These are phyloP conservation scores for Peronospora tabacina DNA, from an alignment of 352 stramenopile genomes.

Conservation along the genomic window DNA sequence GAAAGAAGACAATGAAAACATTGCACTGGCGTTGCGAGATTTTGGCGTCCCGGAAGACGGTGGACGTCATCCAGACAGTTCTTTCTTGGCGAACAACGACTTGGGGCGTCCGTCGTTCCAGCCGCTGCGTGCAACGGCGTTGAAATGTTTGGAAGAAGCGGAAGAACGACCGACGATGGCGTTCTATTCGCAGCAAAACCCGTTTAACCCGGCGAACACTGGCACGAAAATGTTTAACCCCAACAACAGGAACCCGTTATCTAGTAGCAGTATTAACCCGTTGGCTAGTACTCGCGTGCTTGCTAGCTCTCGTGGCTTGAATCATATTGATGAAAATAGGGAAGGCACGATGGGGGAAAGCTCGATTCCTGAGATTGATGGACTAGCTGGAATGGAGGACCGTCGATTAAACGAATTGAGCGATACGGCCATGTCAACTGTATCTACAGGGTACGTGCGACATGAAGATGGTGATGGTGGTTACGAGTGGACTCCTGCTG, in stretches of 20 bases:
- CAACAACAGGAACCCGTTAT: slow-evolving; percentile 12
- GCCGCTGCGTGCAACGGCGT: slow-evolving; percentile 61
- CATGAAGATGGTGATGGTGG: slow-evolving; percentile 54
- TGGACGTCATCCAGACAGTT: slow-evolving; percentile 27
- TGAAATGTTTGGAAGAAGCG: slow-evolving; percentile 70
- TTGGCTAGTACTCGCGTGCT: slow-evolving; percentile 20
- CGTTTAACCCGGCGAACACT: slow-evolving; percentile 42
- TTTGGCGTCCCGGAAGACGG: slow-evolving; percentile 52
- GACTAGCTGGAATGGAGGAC: slow-evolving; percentile 9
- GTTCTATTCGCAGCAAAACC: slow-evolving; percentile 56
- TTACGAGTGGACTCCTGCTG: slow-evolving; percentile 64
- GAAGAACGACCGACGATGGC: slow-evolving; percentile 73
- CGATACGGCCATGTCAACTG: slow-evolving; percentile 54
- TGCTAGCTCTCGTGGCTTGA: slow-evolving; percentile 28
- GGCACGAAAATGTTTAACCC: slow-evolving; percentile 21
- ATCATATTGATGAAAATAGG: slow-evolving; percentile 44
- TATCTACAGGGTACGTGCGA: slow-evolving; percentile 78
- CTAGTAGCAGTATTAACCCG: slow-evolving; percentile 13
- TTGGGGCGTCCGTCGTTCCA: slow-evolving; percentile 48
- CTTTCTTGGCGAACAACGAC: slow-evolving; percentile 39
- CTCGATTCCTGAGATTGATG: slow-evolving; percentile 8
- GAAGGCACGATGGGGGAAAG: slow-evolving; percentile 29
- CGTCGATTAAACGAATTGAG: slow-evolving; percentile 46
- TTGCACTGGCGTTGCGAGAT: slow-evolving; percentile 67
- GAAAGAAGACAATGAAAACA: slow-evolving; percentile 59